Evolutionary conservation across 306 rosid genomes (phyloP), one percentile per base, ranked within the genome.

Genomic region (Dalbergia cultrata): DNA sequence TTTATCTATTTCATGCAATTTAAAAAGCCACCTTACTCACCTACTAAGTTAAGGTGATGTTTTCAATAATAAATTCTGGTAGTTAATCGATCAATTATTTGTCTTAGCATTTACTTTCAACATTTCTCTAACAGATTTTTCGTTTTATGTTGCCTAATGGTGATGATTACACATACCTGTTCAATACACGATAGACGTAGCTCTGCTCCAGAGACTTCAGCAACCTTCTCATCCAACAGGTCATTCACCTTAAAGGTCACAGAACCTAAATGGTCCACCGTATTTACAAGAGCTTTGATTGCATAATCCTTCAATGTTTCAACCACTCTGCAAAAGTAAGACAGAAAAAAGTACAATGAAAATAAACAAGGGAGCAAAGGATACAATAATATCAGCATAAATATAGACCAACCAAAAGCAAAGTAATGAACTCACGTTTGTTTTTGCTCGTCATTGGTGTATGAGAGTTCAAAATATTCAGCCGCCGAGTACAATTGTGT

Each of bases 221-320:
- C 91, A 44, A 88, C 93, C 76, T 91, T 93, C 60, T 91, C 92
- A 75, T 93, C 94, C 82, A 93, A 84, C 76, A 91, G 82, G 81
- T 89, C 92, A 33, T 88, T 89, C 70, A 93, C 94, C 85, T 93
- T 90, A 70, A 83, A 93, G 22, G 92, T 85, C 81, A 89, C 94
- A 70, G 94, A 90, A 62, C 97, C 97, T 83, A 93, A 85, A 82
- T 93, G 97, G 78, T 93, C 97, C 84, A 93, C 97, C 7, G 96
- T 90, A 84, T 93, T 93, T 58, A 93, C 95, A 18, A 93, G 87
- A 63, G 97, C 97, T 85, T 90, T 93, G 63, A 89, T 87, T 50
- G 97, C 88, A 79, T 93, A 93, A 79, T 90, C 97, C 77, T 89
- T 90, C 89, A 90, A 88, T 26, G 96, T 89, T 74, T 93, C 96